Evolutionary conservation across 2,329 filamentous ascomycete genomes (phyloP).

Genomic region (Cladosporium cucumerinum): DNA sequence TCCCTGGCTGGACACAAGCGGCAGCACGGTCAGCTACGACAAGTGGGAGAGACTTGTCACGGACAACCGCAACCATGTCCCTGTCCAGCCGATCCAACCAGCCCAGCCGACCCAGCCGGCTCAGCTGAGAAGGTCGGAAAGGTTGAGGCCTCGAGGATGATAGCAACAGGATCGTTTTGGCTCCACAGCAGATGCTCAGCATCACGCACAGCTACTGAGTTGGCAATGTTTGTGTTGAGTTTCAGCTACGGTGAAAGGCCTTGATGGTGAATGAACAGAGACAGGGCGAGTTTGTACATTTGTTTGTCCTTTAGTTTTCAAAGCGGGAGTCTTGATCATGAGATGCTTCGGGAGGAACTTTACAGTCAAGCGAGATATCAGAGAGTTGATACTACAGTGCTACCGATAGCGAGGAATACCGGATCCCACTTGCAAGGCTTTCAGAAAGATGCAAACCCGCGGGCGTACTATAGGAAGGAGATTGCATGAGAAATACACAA

Average conservation of each 20-base stretch:
- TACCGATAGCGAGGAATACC: neutral
- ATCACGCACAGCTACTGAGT: neutral
- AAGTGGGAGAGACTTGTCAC: neutral
- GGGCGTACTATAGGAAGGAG: neutral
- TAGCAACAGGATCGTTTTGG: neutral
- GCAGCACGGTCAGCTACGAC: neutral
- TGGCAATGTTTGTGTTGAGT: neutral
- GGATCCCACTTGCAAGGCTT: neutral
- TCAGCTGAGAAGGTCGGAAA: neutral
- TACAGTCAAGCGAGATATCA: neutral
- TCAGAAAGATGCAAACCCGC: neutral
- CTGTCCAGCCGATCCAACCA: neutral
- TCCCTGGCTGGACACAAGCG: neutral
- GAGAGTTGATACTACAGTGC: neutral
- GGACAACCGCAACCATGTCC: neutral
- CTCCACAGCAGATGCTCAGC: neutral
- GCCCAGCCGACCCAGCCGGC: neutral
- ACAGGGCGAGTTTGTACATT: neutral
- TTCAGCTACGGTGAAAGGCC: neutral
- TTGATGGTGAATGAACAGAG: neutral
- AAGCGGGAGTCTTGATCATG: neutral
- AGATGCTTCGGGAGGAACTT: neutral
- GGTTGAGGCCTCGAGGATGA: neutral
- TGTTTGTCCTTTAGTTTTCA: neutral
- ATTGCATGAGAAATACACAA: neutral